These are phyloP conservation scores for Hyaloscypha variabilis DNA, from an alignment of 495 filamentous ascomycete genomes.

Conservation along the genomic window DNA sequence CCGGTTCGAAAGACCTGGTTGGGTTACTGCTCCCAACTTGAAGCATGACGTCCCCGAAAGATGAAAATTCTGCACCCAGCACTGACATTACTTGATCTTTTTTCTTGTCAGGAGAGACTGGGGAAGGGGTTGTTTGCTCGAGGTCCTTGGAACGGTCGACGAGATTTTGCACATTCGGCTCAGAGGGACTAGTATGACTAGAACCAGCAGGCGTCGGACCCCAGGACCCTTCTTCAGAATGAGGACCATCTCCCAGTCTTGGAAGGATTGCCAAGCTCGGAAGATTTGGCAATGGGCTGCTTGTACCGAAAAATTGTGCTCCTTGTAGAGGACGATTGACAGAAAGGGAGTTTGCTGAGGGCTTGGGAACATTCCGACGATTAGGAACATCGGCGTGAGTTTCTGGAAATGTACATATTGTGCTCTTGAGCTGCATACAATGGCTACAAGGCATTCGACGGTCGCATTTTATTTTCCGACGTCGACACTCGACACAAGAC, in stretches of 20 bases:
- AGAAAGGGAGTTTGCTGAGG: not conserved
- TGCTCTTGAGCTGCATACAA: conserved; percentile 3
- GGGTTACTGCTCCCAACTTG: conserved; percentile 10
- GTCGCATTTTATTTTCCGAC: conserved; percentile 47
- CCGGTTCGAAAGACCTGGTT: not conserved
- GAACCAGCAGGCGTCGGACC: not conserved
- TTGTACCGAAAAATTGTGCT: not conserved
- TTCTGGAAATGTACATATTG: conserved; percentile 1
- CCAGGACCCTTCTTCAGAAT: not conserved
- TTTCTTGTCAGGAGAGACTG: not conserved
- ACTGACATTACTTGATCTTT: not conserved
- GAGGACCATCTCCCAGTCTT: not conserved
- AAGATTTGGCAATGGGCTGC: conserved; percentile 1
- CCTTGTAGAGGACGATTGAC: not conserved
- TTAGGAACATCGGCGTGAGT: not conserved
- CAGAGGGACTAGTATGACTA: not conserved
- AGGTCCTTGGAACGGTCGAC: not conserved
- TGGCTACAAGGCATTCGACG: conserved; percentile 41
- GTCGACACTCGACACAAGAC: conserved; percentile 45
- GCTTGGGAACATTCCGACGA: not conserved
- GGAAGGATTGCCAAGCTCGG: not conserved
- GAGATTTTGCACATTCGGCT: not conserved
- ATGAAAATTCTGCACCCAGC: not conserved
- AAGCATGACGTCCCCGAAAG: conserved; percentile 2
- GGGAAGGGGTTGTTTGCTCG: not conserved